A percentile compares a stretch with the other conserved stretches of the same genome.
These are phyloP conservation scores for Monosporascus sp. DNA, from an alignment of 2,329 filamentous ascomycete species.

Conservation along the genomic window DNA sequence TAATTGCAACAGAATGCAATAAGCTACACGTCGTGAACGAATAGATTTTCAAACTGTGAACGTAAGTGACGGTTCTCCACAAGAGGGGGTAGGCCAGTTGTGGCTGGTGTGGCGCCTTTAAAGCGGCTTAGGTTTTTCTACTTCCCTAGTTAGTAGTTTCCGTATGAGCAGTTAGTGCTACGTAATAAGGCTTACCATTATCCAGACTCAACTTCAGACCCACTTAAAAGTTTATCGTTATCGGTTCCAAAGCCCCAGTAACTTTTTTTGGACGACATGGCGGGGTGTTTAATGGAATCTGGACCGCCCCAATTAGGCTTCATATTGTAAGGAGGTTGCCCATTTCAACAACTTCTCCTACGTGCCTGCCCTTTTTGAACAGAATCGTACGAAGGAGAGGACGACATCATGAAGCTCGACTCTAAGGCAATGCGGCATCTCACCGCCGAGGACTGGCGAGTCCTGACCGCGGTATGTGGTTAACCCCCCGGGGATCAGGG, in stretches of 20 bases:
- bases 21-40: too few species aligned
- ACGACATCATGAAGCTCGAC: conserved; percentile 78
- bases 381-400: neutral
- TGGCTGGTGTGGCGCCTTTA: too few species aligned
- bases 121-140: too few species aligned
- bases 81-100: too few species aligned
- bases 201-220: neutral
- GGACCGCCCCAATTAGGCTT: too few species aligned
- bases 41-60: too few species aligned
- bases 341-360: neutral
- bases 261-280: neutral
- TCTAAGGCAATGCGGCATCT: conserved; percentile 91
- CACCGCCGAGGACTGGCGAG: conserved; percentile 87
- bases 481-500: conserved; percentile 6
- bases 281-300: neutral
- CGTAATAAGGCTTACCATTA: too few species aligned
- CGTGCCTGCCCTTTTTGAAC: neutral
- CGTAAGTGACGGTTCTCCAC: too few species aligned
- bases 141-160: too few species aligned
- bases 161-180: too few species aligned
- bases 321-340: too few species aligned
- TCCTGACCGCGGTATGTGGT: conserved; percentile 75
- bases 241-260: neutral
- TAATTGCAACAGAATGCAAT: too few species aligned
- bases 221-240: conserved; percentile 15